Percentiles rank a stretch among this genome's conserved stretches.
Conservation (phyloP, 306 rosid species). For the Abrus precatorius region DNA sequence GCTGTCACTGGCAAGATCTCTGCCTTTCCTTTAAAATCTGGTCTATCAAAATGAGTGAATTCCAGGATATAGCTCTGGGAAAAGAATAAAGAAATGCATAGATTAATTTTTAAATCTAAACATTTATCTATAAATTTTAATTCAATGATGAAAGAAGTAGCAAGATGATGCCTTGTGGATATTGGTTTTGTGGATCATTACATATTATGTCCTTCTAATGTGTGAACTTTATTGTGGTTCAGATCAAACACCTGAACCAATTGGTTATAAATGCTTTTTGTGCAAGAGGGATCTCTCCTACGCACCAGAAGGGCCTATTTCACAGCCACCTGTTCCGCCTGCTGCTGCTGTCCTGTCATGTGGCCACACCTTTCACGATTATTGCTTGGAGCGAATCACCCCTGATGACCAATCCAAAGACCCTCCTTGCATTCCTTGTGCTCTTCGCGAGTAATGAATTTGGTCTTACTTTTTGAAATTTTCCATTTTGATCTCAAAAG, state of each 20-base stretch:
- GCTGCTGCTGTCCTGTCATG: constrained; percentile 66
- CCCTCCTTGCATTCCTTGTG: constrained; percentile 82
- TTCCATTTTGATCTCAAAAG: constrained; percentile 25
- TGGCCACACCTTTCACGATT: constrained; percentile 71
- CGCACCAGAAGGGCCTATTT: constrained; percentile 61
- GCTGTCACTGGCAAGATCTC: background rate
- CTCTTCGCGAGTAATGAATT: constrained; percentile 49
- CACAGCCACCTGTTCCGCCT: constrained; percentile 51
- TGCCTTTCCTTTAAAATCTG: background rate
- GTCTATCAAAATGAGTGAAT: background rate
- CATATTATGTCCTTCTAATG: constrained; percentile 25
- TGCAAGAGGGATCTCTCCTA: constrained; percentile 75
- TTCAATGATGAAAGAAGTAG: background rate
- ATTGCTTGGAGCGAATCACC: constrained; percentile 70
- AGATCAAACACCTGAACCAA: constrained; percentile 45
- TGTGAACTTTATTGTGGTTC: constrained; percentile 29
- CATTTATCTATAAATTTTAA: background rate
- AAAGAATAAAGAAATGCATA: background rate
- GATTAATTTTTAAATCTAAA: background rate
- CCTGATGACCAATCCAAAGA: constrained; percentile 52
- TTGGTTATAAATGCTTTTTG: constrained; percentile 63
- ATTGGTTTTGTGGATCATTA: constrained; percentile 27
- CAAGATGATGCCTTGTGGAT: background rate
- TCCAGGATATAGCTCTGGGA: constrained; percentile 12
- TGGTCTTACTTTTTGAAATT: background rate